Evolutionary conservation across 495 filamentous ascomycete genomes (phyloP).

Genomic region (Cetradonia linearis): DNA sequence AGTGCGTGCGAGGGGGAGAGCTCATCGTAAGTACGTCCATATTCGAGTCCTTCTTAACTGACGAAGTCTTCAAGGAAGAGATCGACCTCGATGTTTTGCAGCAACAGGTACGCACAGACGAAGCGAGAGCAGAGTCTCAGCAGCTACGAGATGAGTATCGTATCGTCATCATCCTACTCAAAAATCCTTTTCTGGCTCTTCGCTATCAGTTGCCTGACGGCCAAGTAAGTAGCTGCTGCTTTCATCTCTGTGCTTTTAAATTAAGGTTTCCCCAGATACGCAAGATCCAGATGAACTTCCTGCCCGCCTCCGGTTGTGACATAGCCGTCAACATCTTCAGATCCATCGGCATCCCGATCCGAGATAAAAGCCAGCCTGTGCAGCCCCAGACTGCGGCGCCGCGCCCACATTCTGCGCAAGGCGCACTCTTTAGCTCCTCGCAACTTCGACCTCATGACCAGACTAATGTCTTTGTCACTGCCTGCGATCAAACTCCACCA

Average conservation of each 20-base stretch:
- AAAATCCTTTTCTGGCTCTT: slow-evolving; percentile 18
- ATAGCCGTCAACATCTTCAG: slow-evolving; percentile 11
- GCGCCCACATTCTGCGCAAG: not conserved
- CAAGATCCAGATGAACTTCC: slow-evolving; percentile 24
- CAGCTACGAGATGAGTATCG: slow-evolving; percentile 15
- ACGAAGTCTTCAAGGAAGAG: slow-evolving; percentile 16
- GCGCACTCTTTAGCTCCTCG: not conserved
- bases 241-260: not conserved
- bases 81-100: slow-evolving; percentile 20
- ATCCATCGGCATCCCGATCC: slow-evolving; percentile 20
- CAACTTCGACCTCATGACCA: not conserved
- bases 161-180: slow-evolving; percentile 16
- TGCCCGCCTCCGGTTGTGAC: slow-evolving; percentile 13
- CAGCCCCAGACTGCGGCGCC: not conserved
- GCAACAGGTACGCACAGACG: slow-evolving; percentile 17
- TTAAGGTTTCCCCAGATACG: slow-evolving; percentile 16
- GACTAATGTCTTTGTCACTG: not conserved
- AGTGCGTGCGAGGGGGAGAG: slow-evolving; percentile 17
- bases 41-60: not conserved
- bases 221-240: slow-evolving; percentile 7
- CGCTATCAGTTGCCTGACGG: slow-evolving; percentile 21
- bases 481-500: not conserved
- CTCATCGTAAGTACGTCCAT: slow-evolving; percentile 18
- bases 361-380: slow-evolving; percentile 8
- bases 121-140: slow-evolving; percentile 12